These are phyloP conservation scores for Dothideomycetes sp. DNA, from an alignment of 2,329 filamentous ascomycete genomes.

Conservation along the genomic window DNA sequence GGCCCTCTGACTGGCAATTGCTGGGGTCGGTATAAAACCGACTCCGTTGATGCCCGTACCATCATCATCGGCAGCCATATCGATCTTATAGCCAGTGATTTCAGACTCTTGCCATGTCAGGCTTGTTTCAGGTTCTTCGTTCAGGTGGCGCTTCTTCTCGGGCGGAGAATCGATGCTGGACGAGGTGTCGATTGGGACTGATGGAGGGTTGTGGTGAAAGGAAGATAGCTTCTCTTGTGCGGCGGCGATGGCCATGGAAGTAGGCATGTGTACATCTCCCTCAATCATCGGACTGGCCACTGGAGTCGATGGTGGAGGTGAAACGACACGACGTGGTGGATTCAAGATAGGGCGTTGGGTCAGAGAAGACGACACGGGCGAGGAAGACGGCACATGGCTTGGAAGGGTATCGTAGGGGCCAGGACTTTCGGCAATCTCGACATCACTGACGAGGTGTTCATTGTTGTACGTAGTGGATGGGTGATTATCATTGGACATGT, in stretches of 20 bases:
- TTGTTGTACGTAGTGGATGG: too few relatives aligned
- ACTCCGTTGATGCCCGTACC: constrained; percentile 56
- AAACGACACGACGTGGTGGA: constrained; percentile 7
- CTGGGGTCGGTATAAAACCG: constrained; percentile 53
- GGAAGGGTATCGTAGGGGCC: constrained; percentile 7
- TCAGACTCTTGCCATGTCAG: constrained; percentile 51
- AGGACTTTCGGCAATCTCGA: constrained; percentile 4
- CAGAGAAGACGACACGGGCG: not conserved
- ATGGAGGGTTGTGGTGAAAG: constrained; percentile 4
- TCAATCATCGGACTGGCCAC: constrained; percentile 1
- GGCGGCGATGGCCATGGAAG: not conserved
- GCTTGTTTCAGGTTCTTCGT: constrained; percentile 7
- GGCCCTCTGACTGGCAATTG: constrained; percentile 47
- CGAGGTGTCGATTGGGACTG: not conserved
- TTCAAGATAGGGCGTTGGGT: constrained; percentile 1
- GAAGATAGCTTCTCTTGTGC: constrained; percentile 9
- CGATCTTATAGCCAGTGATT: constrained; percentile 50
- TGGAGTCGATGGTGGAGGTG: constrained; percentile 7
- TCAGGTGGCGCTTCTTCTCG: not conserved
- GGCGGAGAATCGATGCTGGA: not conserved
- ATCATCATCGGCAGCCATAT: constrained; percentile 45
- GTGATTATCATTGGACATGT: too few relatives aligned
- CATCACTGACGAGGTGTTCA: constrained; percentile 1
- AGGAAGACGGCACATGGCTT: not conserved
- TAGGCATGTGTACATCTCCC: not conserved